These are phyloP conservation scores for Anaeramoeba flamelloides DNA, from an alignment of 78 protist species.

Conservation along the genomic window DNA sequence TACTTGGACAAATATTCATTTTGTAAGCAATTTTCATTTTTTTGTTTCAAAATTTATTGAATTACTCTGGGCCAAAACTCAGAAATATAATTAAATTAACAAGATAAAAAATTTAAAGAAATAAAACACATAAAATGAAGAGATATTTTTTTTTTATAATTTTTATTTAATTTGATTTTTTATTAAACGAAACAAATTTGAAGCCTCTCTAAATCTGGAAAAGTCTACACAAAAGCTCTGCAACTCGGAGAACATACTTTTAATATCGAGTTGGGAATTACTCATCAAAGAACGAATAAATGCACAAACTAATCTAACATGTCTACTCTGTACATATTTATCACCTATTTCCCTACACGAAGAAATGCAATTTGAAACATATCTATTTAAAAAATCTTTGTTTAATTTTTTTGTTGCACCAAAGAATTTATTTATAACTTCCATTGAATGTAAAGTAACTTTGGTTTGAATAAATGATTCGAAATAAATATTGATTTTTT, in stretches of 20 bases:
- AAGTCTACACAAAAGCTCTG: slow-evolving; percentile 35
- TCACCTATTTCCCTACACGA: slow-evolving; percentile 53
- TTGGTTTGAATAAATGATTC: slow-evolving; percentile 40
- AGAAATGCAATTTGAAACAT: slow-evolving; percentile 65
- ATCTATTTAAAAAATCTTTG: slow-evolving; percentile 54
- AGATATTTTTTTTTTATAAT: too few species aligned
- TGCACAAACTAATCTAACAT: slow-evolving; percentile 67
- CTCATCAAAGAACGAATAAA: slow-evolving; percentile 65
- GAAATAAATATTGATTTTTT: slow-evolving; percentile 35
- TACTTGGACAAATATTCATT: too few species aligned
- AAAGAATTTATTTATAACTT: slow-evolving; percentile 68
- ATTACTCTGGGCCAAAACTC: too few species aligned
- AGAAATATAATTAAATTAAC: too few species aligned
- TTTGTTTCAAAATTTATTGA: too few species aligned
- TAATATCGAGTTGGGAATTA: slow-evolving; percentile 52
- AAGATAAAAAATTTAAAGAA: too few species aligned
- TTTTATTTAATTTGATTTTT: too few species aligned
- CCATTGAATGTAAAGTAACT: slow-evolving; percentile 60
- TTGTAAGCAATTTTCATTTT: too few species aligned
- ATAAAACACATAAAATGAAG: too few species aligned
- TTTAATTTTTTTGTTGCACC: slow-evolving; percentile 60
- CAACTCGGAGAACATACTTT: slow-evolving; percentile 31
- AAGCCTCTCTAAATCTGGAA: slow-evolving; percentile 25
- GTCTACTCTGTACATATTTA: slow-evolving; percentile 39
- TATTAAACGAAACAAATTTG: slow-evolving; percentile 21